Conservation (phyloP, 2,329 filamentous ascomycete genomes). For the Biscogniauxia marginata region DNA sequence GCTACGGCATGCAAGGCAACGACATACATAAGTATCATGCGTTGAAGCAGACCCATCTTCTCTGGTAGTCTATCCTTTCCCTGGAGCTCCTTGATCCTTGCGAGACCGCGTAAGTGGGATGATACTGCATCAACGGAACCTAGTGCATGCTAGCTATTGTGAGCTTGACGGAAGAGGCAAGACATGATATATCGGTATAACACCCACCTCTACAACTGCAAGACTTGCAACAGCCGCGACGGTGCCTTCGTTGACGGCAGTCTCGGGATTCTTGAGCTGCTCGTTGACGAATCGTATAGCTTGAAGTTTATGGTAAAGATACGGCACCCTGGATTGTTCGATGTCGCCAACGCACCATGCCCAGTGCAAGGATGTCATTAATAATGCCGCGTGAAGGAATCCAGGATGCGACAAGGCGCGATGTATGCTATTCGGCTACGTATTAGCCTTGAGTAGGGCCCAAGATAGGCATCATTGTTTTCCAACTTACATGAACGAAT, state of each 20-base stretch:
- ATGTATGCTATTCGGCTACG: constrained; percentile 35
- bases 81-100: constrained; percentile 33
- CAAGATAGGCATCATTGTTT: not conserved
- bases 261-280: constrained; percentile 39
- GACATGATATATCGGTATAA: not conserved
- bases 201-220: constrained; percentile 42
- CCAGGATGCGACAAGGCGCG: constrained; percentile 44
- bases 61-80: constrained; percentile 26
- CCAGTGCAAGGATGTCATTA: constrained; percentile 46
- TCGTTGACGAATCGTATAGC: constrained; percentile 47
- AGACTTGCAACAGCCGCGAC: constrained; percentile 45
- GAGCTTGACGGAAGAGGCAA: constrained; percentile 6
- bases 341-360: constrained; percentile 46
- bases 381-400: constrained; percentile 45
- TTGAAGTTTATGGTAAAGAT: constrained; percentile 46
- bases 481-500: constrained; percentile 35
- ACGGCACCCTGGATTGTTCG: constrained; percentile 44
- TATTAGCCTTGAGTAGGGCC: constrained; percentile 1
- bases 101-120: constrained; percentile 41
- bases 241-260: constrained; percentile 40
- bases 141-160: constrained; percentile 38
- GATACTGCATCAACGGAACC: constrained; percentile 44
- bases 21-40: constrained; percentile 42
- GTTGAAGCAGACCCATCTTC: constrained; percentile 38
- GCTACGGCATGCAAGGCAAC: not conserved